Evolutionary conservation across 1,284 basidiomycete species (phyloP).

Genomic region (Sanghuangporus sanghuang): DNA sequence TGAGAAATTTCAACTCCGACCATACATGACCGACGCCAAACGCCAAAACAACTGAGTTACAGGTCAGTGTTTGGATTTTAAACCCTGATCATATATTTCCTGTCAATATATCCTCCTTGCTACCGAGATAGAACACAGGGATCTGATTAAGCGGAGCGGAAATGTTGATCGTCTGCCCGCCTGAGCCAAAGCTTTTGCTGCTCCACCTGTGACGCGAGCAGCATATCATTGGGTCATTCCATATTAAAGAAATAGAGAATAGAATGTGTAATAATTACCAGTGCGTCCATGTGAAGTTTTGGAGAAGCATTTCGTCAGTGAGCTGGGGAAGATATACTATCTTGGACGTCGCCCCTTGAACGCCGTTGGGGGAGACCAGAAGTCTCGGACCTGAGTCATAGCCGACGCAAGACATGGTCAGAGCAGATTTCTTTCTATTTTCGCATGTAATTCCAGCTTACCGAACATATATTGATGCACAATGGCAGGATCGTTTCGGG

Average conservation of each 20-base stretch:
- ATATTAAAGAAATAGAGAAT: not conserved
- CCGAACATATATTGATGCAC: slow-evolving; percentile 37
- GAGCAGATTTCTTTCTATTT: not conserved
- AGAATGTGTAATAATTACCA: slow-evolving; percentile 26
- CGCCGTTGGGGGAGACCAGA: slow-evolving; percentile 33
- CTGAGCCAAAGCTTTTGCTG: slow-evolving; percentile 29
- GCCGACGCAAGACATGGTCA: not conserved
- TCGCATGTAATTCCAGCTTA: slow-evolving; percentile 14
- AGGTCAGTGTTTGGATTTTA: no score
- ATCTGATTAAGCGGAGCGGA: slow-evolving; percentile 33
- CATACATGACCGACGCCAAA: no score
- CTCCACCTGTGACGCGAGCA: slow-evolving; percentile 30
- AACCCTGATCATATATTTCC: slow-evolving; percentile 24
- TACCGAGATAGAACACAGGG: slow-evolving; percentile 35
- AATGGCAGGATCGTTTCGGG: slow-evolving; percentile 30
- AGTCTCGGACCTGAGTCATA: slow-evolving; percentile 29
- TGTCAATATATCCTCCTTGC: slow-evolving; percentile 29
- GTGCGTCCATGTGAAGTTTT: slow-evolving; percentile 32
- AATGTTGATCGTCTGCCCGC: slow-evolving; percentile 29
- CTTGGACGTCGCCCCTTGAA: slow-evolving; percentile 27
- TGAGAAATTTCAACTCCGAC: no score
- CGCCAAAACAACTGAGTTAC: no score
- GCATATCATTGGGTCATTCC: not conserved
- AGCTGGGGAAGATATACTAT: slow-evolving; percentile 34
- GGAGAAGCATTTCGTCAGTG: slow-evolving; percentile 19